These are phyloP conservation scores for Agaricales sp. DNA, from an alignment of 1,284 basidiomycete genomes.

Conservation along the genomic window DNA sequence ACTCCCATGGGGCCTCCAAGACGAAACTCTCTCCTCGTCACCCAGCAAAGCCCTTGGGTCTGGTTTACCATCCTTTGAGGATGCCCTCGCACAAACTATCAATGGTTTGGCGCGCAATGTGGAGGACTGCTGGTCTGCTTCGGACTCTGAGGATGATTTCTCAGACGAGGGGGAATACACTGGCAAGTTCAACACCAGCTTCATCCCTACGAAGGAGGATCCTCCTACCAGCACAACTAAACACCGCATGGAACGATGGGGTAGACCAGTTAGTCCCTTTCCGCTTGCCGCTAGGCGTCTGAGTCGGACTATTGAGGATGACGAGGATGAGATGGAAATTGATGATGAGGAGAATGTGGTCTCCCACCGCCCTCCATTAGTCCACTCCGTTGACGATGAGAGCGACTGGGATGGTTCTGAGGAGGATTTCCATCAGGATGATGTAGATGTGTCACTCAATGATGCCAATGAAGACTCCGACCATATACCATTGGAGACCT, in stretches of 20 bases:
- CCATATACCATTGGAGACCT: neutral
- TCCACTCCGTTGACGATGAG: conserved; percentile 7
- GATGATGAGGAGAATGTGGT: conserved; percentile 8
- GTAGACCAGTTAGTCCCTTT: conserved; percentile 58
- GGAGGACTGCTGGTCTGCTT: neutral
- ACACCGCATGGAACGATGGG: conserved; percentile 47
- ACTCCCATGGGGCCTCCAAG: conserved; percentile 5
- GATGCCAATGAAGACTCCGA: neutral
- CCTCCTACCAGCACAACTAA: conserved; percentile 49
- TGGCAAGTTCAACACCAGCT: conserved; percentile 43
- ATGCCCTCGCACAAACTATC: neutral
- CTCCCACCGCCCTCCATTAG: neutral
- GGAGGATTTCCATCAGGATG: neutral
- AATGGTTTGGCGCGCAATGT: conserved; percentile 17
- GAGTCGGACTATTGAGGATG: conserved; percentile 6
- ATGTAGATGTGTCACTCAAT: neutral
- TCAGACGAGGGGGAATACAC: conserved; percentile 51
- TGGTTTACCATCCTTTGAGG: neutral
- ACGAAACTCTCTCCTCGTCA: conserved; percentile 14
- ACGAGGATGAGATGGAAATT: conserved; percentile 9
- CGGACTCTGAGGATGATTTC: conserved; percentile 9
- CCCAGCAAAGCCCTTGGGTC: neutral
- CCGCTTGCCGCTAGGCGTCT: conserved; percentile 21
- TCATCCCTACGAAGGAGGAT: conserved; percentile 52
- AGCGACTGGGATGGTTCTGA: conserved; percentile 12